Evolutionary conservation across 2,329 filamentous ascomycete genomes (phyloP).

Genomic region (Atkinsonella hypoxylon): DNA sequence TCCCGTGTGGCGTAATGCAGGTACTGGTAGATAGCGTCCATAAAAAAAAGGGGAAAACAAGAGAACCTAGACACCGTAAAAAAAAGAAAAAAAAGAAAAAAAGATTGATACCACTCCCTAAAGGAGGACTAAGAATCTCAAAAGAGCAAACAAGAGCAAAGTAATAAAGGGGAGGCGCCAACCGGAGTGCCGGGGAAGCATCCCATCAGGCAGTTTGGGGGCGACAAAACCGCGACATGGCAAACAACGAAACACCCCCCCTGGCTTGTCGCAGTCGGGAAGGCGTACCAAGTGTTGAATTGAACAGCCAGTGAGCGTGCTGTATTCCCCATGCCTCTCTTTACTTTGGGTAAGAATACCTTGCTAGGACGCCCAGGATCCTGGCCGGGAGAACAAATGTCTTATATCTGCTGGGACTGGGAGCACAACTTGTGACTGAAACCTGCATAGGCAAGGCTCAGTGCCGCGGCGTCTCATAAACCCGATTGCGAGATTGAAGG

Average conservation of each 20-base stretch:
- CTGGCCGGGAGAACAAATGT: not conserved
- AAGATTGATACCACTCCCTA: not conserved
- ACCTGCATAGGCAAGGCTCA: not conserved
- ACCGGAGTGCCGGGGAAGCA: slow-evolving; percentile 4
- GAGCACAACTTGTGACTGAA: not conserved
- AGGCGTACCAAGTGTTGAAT: not conserved
- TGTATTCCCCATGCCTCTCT: not conserved
- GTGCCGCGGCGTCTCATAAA: not conserved
- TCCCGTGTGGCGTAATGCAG: not conserved
- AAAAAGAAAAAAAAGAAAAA: not conserved
- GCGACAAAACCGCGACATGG: slow-evolving; percentile 2
- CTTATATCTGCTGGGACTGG: not conserved
- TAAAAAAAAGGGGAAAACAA: too few species aligned
- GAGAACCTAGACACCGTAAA: not conserved
- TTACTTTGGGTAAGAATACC: not conserved
- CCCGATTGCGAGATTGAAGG: not conserved
- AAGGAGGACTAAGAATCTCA: too few species aligned
- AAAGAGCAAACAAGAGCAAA: not conserved
- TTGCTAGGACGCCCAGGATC: too few species aligned
- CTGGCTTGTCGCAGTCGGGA: not conserved
- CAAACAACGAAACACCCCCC: not conserved
- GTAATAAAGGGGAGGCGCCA: not conserved
- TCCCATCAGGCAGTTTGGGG: not conserved
- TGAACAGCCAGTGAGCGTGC: not conserved
- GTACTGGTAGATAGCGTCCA: not conserved